A percentile compares a stretch with the other conserved stretches of the same genome.
Conservation (phyloP, 306 rosid genomes). For the Adenanthera pavonina region DNA sequence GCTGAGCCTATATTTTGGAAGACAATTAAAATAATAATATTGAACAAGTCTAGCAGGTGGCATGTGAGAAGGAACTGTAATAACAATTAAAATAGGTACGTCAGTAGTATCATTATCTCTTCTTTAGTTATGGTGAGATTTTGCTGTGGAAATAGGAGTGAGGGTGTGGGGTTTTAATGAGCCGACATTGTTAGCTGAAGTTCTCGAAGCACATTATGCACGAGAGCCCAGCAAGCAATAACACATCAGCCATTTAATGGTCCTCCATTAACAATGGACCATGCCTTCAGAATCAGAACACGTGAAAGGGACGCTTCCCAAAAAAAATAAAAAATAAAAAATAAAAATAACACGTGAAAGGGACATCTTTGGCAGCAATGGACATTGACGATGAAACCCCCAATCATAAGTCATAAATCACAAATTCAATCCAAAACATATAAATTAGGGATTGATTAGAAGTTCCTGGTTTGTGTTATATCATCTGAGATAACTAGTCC, state of each 20-base stretch:
- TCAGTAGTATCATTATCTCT: neutral
- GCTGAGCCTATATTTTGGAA: conserved; percentile 75
- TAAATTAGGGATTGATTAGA: neutral
- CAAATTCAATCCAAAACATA: conserved; percentile 21
- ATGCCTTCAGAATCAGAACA: neutral
- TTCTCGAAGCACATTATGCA: conserved; percentile 36
- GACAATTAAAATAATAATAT: conserved; percentile 19
- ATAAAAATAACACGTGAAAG: conserved; percentile 25
- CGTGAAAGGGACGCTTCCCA: no score
- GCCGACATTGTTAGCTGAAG: conserved; percentile 27
- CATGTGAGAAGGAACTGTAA: neutral
- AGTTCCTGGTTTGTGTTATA: neutral
- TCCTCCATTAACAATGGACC: conserved; percentile 22
- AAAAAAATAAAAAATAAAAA: no score
- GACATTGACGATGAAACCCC: conserved; percentile 18
- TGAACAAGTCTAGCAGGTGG: neutral
- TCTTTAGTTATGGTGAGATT: conserved; percentile 1
- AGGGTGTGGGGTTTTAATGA: conserved; percentile 17
- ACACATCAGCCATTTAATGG: conserved; percentile 41
- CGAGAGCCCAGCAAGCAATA: conserved; percentile 23
- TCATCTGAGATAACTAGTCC: neutral
- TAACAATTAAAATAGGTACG: neutral
- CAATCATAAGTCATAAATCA: neutral
- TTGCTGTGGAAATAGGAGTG: neutral
- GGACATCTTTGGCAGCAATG: conserved; percentile 36